A percentile compares a stretch with the other conserved stretches of the same genome.
These are phyloP conservation scores for Solanum hybrid DNA, from an alignment of 305 asterid genomes.

Conservation along the genomic window DNA sequence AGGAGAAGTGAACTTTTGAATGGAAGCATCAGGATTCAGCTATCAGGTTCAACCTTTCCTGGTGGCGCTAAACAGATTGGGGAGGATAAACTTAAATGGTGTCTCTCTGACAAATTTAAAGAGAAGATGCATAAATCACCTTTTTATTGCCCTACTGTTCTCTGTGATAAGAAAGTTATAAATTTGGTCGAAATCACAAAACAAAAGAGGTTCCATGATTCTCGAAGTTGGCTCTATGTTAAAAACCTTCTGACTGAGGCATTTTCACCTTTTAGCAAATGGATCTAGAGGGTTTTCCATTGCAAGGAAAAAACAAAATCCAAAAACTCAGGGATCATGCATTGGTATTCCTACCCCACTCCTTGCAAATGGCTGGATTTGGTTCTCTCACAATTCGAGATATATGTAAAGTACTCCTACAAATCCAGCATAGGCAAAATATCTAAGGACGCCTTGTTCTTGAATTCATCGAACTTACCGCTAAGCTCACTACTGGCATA, in stretches of 20 bases:
- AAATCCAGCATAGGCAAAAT: not conserved
- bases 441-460: not conserved
- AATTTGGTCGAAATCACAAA: not conserved
- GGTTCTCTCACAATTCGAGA: not conserved
- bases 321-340: not conserved
- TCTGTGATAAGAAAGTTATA: not conserved
- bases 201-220: not conserved
- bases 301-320: not conserved
- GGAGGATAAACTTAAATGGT: not conserved
- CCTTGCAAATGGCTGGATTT: not conserved
- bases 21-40: not conserved
- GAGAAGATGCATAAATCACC: not conserved
- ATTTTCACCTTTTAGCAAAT: not conserved
- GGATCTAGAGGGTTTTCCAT: not conserved
- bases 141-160: not conserved
- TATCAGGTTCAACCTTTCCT: not conserved
- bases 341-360: not conserved
- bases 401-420: not conserved
- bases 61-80: not conserved
- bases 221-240: not conserved
- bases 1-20: not conserved
- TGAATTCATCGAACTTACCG: not conserved
- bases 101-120: not conserved
- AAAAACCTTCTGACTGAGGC: not conserved
- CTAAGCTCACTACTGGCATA: not conserved